Percentiles rank a stretch among this genome's conserved stretches.
These are phyloP conservation scores for Pythium aquatile DNA, from an alignment of 352 stramenopile species.

Conservation along the genomic window DNA sequence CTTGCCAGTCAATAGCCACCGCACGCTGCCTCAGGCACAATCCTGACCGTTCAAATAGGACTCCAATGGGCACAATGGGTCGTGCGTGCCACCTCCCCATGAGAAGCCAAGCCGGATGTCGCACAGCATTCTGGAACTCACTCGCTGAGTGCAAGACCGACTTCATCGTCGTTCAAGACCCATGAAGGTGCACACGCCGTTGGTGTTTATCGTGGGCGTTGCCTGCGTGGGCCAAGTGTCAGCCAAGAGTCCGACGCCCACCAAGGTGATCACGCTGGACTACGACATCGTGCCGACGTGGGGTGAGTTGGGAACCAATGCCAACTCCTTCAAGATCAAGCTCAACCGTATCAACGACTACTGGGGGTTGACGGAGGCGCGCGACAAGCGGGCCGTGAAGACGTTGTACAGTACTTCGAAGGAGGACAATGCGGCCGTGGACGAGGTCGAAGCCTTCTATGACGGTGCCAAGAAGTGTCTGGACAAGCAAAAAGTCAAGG, in stretches of 20 bases:
- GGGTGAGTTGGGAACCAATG: background rate
- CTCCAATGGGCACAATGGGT: no score
- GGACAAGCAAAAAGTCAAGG: background rate
- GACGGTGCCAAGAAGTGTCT: background rate
- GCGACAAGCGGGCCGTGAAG: constrained; percentile 10
- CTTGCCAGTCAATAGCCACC: no score
- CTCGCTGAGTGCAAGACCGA: background rate
- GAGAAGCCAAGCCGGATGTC: no score
- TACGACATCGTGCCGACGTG: background rate
- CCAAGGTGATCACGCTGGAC: constrained; percentile 1
- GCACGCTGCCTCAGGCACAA: no score
- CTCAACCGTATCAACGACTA: background rate
- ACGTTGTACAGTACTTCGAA: background rate
- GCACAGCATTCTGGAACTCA: background rate
- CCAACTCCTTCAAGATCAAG: constrained; percentile 5
- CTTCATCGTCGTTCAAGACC: background rate
- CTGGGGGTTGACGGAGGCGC: constrained; percentile 2
- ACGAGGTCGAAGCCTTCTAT: background rate
- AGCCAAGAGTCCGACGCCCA: background rate
- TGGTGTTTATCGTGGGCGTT: background rate
- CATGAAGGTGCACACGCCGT: background rate
- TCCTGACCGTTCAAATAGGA: no score
- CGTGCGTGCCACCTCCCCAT: no score
- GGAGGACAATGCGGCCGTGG: background rate
- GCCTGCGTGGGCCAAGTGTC: background rate